Percentiles rank a stretch among this genome's conserved stretches.
These are phyloP conservation scores for Peniophora sp. DNA, from an alignment of 1,284 basidiomycete species.

Conservation along the genomic window DNA sequence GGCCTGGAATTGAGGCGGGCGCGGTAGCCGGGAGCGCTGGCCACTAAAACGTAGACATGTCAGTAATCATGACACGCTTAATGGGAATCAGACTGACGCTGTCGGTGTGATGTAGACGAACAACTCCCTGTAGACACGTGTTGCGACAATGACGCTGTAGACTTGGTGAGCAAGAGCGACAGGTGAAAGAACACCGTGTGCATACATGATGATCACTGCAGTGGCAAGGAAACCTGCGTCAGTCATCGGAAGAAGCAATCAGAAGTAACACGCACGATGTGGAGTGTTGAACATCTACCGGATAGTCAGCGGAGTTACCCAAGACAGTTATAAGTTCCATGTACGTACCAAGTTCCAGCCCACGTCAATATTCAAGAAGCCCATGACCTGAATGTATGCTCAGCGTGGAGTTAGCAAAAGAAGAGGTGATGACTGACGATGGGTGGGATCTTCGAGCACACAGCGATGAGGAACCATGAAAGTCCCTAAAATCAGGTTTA, in stretches of 20 bases:
- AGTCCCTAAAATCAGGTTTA: too few species aligned
- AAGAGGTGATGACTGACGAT: slow-evolving; percentile 5
- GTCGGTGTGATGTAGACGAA: slow-evolving; percentile 4
- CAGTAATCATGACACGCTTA: background rate
- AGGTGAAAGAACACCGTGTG: background rate
- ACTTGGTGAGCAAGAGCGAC: background rate
- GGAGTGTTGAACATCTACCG: background rate
- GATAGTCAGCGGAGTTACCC: slow-evolving; percentile 3
- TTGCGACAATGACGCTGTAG: background rate
- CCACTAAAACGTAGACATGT: too few species aligned
- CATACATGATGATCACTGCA: background rate
- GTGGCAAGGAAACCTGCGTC: background rate
- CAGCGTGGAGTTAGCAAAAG: slow-evolving; percentile 4
- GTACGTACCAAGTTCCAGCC: background rate
- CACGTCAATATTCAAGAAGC: background rate
- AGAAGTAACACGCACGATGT: background rate
- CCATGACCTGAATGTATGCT: background rate
- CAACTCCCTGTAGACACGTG: background rate
- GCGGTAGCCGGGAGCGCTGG: slow-evolving; percentile 4
- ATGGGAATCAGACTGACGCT: too few species aligned
- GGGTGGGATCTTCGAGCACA: slow-evolving; percentile 6
- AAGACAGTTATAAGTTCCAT: background rate
- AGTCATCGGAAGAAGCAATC: background rate
- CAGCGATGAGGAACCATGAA: slow-evolving; percentile 7
- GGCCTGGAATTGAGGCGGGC: slow-evolving; percentile 1